A percentile compares a stretch with the other conserved stretches of the same genome.
These are phyloP conservation scores for Cystobasidium ongulense DNA, from an alignment of 768 basidiomycete species.

Conservation along the genomic window DNA sequence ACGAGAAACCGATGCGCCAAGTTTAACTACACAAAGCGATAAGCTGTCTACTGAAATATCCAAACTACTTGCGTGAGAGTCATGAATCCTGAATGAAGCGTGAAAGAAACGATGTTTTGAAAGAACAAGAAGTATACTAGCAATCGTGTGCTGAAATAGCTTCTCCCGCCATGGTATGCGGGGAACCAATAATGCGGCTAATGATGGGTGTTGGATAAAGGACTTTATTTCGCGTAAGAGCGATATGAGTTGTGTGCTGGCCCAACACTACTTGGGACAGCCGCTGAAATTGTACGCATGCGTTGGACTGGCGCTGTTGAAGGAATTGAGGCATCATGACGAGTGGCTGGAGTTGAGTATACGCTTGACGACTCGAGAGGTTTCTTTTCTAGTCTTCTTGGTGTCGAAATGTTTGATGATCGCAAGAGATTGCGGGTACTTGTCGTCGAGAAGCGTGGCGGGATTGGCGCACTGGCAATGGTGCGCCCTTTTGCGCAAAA, in stretches of 20 bases:
- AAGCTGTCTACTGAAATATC: not conserved
- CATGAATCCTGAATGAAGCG: not conserved
- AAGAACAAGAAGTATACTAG: not conserved
- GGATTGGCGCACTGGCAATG: not conserved
- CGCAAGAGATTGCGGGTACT: not conserved
- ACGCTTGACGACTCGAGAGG: not conserved
- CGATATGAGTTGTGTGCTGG: not conserved
- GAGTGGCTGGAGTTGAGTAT: constrained; percentile 2
- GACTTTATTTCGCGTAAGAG: constrained; percentile 2
- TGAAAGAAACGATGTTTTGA: not conserved
- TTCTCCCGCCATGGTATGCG: not conserved
- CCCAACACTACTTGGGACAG: not conserved
- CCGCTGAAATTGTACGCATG: constrained; percentile 1
- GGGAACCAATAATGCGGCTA: not conserved
- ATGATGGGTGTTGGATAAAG: not conserved
- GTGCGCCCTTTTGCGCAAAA: constrained; percentile 15
- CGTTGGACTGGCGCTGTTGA: constrained; percentile 12
- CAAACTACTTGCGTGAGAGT: not conserved
- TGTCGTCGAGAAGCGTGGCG: not conserved
- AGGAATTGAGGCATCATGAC: not conserved
- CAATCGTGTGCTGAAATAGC: not conserved
- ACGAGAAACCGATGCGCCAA: too few species aligned
- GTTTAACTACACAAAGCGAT: not conserved
- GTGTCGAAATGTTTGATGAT: constrained; percentile 11
- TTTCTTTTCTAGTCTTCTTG: constrained; percentile 17